Conservation (phyloP, 2,329 filamentous ascomycete genomes). For the Coleophoma crateriformis region DNA sequence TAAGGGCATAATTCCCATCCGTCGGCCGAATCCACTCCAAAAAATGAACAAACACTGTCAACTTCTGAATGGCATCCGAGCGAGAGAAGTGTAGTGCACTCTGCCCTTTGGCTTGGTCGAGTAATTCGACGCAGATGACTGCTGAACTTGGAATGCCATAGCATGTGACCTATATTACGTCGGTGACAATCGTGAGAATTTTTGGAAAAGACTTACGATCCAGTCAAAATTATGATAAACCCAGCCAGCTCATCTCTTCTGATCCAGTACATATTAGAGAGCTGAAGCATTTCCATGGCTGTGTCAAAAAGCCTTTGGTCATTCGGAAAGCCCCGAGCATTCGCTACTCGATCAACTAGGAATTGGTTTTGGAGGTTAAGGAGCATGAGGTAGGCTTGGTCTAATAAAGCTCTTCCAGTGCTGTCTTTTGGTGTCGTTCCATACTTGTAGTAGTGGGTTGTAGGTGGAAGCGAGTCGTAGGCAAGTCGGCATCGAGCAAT, state of each 20-base stretch:
- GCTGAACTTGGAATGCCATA: constrained; percentile 21
- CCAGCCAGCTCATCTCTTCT: constrained; percentile 17
- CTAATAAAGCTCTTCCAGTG: constrained; percentile 9
- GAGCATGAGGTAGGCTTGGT: constrained; percentile 14
- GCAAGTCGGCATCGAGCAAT: constrained; percentile 12
- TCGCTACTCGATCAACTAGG: constrained; percentile 20
- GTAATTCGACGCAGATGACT: constrained; percentile 22
- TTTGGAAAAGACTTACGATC: constrained; percentile 14
- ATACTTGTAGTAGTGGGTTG: constrained; percentile 15
- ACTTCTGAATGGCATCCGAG: constrained; percentile 21
- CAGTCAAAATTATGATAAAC: constrained; percentile 19
- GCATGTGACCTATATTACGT: constrained; percentile 6
- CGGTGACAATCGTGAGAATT: constrained; percentile 1
- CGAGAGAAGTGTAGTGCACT: constrained; percentile 14
- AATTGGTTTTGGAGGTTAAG: constrained; percentile 21
- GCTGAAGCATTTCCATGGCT: constrained; percentile 22
- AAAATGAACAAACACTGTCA: constrained; percentile 23
- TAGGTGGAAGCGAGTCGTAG: constrained; percentile 10
- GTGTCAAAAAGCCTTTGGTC: constrained; percentile 18
- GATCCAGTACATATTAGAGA: constrained; percentile 20
- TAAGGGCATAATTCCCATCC: constrained; percentile 22
- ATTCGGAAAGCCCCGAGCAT: constrained; percentile 15
- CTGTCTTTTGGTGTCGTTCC: constrained; percentile 11
- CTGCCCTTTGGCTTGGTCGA: constrained; percentile 11
- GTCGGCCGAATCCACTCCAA: constrained; percentile 24